A percentile compares a stretch with the other conserved stretches of the same genome.
These are phyloP conservation scores for Monosporozyma siamensis DNA, from an alignment of 805 yeast species.

Conservation along the genomic window DNA sequence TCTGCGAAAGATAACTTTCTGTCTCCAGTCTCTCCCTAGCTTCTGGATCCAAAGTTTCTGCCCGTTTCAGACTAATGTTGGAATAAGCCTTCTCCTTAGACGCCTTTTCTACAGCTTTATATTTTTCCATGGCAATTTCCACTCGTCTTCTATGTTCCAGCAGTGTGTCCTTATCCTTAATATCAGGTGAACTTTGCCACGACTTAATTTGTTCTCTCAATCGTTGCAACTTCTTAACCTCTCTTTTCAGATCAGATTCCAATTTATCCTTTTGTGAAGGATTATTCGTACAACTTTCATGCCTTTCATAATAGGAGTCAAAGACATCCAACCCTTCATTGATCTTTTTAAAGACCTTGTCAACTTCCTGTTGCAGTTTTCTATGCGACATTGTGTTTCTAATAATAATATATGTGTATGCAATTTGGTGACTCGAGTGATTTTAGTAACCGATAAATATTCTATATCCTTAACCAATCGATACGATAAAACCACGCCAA, in stretches of 20 bases:
- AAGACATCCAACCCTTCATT: slow-evolving; percentile 82
- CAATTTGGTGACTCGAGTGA: no score
- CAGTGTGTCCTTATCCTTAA: slow-evolving; percentile 78
- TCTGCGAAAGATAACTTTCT: slow-evolving; percentile 53
- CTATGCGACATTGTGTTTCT: slow-evolving; percentile 40
- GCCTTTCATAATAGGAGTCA: slow-evolving; percentile 79
- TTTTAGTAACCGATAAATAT: no score
- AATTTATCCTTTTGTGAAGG: slow-evolving; percentile 89
- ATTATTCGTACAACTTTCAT: slow-evolving; percentile 62
- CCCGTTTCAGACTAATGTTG: slow-evolving; percentile 77
- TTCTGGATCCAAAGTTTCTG: slow-evolving; percentile 57
- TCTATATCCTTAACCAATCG: no score
- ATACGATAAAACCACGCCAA: no score
- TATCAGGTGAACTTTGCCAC: slow-evolving; percentile 87
- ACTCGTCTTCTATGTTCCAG: slow-evolving; percentile 68
- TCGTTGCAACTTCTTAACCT: slow-evolving; percentile 88
- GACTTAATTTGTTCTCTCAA: slow-evolving; percentile 90
- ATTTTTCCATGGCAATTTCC: slow-evolving; percentile 84
- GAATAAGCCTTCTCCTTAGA: slow-evolving; percentile 91
- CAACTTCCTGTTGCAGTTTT: slow-evolving; percentile 62
- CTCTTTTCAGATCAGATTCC: slow-evolving; percentile 87
- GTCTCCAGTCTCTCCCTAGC: slow-evolving; percentile 72
- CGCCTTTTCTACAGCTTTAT: slow-evolving; percentile 88
- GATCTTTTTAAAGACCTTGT: slow-evolving; percentile 78
- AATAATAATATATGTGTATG: no score